A percentile compares a stretch with the other conserved stretches of the same genome.
These are phyloP conservation scores for Davidsoniella australis DNA, from an alignment of 2,329 filamentous ascomycete genomes.

Conservation along the genomic window DNA sequence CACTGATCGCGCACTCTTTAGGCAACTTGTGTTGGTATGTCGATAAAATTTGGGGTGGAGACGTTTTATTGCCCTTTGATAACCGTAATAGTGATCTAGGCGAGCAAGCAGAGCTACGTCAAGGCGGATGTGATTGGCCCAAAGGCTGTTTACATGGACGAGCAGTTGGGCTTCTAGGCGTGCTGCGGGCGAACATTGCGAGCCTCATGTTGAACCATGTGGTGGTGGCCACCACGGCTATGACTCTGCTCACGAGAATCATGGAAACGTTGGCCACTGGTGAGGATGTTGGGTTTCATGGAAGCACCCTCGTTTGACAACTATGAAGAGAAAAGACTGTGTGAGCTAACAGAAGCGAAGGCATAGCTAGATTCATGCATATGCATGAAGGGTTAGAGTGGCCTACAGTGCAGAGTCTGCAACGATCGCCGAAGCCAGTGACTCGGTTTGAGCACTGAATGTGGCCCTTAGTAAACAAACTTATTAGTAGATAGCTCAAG, in stretches of 20 bases:
- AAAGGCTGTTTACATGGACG: too few species aligned
- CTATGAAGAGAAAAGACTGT: not conserved
- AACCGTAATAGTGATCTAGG: too few species aligned
- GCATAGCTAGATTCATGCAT: not conserved
- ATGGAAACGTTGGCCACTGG: constrained; percentile 6
- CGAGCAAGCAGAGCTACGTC: too few species aligned
- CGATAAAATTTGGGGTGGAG: too few species aligned
- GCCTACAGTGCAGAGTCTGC: constrained; percentile 16
- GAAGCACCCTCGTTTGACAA: constrained; percentile 8
- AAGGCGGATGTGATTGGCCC: too few species aligned
- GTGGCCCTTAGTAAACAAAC: constrained; percentile 15
- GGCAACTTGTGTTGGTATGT: too few species aligned
- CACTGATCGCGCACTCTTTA: too few species aligned
- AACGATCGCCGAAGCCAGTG: constrained; percentile 18
- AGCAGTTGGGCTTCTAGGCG: too few species aligned
- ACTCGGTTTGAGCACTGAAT: constrained; percentile 20
- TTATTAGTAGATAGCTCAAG: not conserved
- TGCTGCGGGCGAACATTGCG: too few species aligned
- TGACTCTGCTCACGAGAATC: not conserved
- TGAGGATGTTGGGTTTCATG: constrained; percentile 5
- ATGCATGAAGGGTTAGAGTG: too few species aligned
- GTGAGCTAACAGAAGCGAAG: not conserved
- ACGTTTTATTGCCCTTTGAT: too few species aligned
- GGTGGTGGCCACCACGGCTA: not conserved
- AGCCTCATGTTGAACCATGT: too few species aligned